phyloP scores from a whole-genome alignment of 257 asterid species.

The Rehmannia glutinosa region DNA sequence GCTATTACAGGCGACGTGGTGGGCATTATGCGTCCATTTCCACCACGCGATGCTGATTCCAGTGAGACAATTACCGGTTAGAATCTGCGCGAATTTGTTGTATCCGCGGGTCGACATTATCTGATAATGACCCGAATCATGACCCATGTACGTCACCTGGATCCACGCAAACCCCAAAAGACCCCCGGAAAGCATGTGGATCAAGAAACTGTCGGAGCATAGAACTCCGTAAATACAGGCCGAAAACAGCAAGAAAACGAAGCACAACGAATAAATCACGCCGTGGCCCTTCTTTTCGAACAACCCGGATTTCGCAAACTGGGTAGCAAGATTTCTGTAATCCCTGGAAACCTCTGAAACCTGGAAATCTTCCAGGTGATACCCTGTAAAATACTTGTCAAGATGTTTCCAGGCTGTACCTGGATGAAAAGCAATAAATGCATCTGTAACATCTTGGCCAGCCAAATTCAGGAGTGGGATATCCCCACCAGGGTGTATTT shows the following conservation, averaged over 20 bases:
- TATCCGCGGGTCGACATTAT: constrained; percentile 27
- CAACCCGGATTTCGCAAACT: constrained; percentile 26
- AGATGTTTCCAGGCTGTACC: constrained; percentile 36
- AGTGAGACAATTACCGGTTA: constrained; percentile 38
- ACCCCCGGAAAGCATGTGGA: constrained; percentile 30
- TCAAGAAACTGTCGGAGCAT: constrained; percentile 2
- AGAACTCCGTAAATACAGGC: constrained; percentile 30
- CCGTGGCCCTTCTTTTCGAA: constrained; percentile 46
- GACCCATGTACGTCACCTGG: constrained; percentile 46
- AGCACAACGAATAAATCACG: constrained; percentile 20
- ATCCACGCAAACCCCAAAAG: constrained; percentile 40
- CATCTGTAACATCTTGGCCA: constrained; percentile 52
- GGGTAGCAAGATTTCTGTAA: constrained; percentile 22
- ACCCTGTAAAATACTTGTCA: constrained; percentile 34
- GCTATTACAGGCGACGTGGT: constrained; percentile 42
- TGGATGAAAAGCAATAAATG: constrained; percentile 51
- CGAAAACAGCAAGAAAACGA: constrained; percentile 19
- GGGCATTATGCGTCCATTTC: constrained; percentile 57
- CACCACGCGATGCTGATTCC: constrained; percentile 52
- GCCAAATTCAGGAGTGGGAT: constrained; percentile 27
- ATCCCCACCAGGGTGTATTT: constrained; percentile 50
- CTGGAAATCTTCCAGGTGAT: constrained; percentile 26
- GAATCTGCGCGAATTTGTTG: constrained; percentile 32
- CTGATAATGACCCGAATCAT: constrained; percentile 41
- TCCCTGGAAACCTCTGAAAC: constrained; percentile 41